Conservation (phyloP, 192 early-diverging fungal species). For the Endogone sp. region DNA sequence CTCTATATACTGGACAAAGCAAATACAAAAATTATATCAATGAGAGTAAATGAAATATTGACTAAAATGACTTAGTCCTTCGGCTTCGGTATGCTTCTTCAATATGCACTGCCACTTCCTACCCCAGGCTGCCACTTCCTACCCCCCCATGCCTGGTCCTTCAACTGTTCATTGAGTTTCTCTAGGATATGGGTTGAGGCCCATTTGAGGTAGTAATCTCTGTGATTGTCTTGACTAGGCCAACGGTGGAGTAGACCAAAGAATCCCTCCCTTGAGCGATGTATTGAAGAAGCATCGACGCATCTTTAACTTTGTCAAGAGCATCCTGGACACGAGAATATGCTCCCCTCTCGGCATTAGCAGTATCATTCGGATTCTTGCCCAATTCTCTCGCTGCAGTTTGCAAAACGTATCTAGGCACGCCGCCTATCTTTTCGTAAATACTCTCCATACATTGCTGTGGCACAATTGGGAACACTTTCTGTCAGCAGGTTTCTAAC, state of each 20-base stretch:
- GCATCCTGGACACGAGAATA: neutral
- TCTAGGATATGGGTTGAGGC: neutral
- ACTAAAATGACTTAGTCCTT: neutral
- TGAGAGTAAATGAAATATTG: neutral
- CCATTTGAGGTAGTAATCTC: neutral
- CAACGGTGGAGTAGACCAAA: neutral
- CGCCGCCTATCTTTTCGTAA: neutral
- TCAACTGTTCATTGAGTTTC: neutral
- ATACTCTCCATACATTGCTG: neutral
- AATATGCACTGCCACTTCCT: neutral
- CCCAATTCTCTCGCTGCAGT: neutral
- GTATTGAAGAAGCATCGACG: neutral
- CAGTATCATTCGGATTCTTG: neutral
- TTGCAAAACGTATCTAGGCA: neutral
- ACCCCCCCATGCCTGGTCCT: neutral
- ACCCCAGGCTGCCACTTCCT: neutral
- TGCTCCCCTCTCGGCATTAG: neutral
- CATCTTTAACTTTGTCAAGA: neutral
- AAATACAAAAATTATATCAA: neutral
- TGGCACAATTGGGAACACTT: constrained; percentile 1
- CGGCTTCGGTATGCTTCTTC: neutral
- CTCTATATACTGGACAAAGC: neutral
- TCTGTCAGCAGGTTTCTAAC: neutral
- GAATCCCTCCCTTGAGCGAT: neutral
- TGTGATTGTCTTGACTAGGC: neutral